A percentile compares a stretch with the other conserved stretches of the same genome.
Evolutionary conservation across 148 eudicot species (phyloP).

Genomic region (Fagopyrum homotropicum): DNA sequence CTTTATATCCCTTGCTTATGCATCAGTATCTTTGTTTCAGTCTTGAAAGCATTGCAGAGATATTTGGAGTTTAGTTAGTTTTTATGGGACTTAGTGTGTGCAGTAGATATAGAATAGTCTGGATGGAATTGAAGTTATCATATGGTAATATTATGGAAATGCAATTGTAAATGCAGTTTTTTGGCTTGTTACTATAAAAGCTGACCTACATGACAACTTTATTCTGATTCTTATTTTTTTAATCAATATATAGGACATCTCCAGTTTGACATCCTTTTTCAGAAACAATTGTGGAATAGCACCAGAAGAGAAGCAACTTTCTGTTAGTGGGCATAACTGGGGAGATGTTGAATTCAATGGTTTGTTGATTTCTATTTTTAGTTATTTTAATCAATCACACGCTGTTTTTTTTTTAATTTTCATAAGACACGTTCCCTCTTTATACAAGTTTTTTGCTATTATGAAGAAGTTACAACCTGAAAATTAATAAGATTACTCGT

Average conservation of each 20-base stretch:
- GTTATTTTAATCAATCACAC: not conserved
- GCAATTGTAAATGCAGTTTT: not conserved
- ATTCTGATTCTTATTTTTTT: not conserved
- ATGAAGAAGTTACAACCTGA: not conserved
- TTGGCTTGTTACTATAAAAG: not conserved
- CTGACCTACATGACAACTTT: not conserved
- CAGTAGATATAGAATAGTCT: not conserved
- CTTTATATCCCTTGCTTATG: not conserved
- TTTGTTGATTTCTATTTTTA: slow-evolving; percentile 19
- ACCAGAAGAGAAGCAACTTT: slow-evolving; percentile 89
- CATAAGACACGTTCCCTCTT: not conserved
- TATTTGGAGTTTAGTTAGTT: not conserved
- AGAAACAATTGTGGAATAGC: slow-evolving; percentile 49
- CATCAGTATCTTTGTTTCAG: not conserved
- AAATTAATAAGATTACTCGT: not conserved
- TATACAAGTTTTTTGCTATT: not conserved
- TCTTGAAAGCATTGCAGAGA: not conserved
- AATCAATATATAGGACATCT: slow-evolving; percentile 54
- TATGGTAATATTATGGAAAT: not conserved
- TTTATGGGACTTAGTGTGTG: not conserved
- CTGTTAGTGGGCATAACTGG: slow-evolving; percentile 94
- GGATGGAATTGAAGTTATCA: not conserved
- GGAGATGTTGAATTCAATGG: slow-evolving; percentile 92
- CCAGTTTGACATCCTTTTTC: slow-evolving; percentile 61
- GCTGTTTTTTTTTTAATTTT: not conserved